Evolutionary conservation across 1,139 yeast genomes (phyloP).

Genomic region (Yamadazyma kanchanaburiensis): DNA sequence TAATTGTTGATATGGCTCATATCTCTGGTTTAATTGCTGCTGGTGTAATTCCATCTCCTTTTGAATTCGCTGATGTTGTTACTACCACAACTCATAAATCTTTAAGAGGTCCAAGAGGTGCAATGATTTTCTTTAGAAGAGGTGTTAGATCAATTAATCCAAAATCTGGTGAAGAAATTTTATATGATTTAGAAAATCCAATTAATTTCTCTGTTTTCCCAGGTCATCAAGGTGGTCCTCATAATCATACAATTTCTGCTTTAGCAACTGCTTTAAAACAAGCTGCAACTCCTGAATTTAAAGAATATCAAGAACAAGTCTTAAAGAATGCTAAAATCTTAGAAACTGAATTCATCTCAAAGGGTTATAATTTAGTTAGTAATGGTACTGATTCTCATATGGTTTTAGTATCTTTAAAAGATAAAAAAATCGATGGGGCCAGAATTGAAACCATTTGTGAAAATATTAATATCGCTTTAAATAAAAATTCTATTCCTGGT

Average conservation of each 20-base stretch:
- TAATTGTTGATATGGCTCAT: conserved; percentile 98
- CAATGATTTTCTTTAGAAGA: conserved; percentile 97
- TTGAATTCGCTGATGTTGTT: conserved; percentile 93
- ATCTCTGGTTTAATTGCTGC: conserved; percentile 96
- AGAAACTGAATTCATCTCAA: conserved; percentile 65
- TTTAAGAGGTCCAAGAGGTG: conserved; percentile 98
- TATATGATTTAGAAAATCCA: conserved; percentile 89
- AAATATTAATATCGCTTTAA: conserved; percentile 90
- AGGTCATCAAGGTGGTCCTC: conserved; percentile 99
- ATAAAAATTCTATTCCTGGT: conserved; percentile 97
- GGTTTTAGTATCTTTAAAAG: conserved; percentile 86
- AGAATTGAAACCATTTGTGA: conserved; percentile 95
- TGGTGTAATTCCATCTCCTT: conserved; percentile 94
- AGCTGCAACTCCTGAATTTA: conserved; percentile 89
- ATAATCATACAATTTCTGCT: conserved; percentile 97
- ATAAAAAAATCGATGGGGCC: conserved; percentile 94
- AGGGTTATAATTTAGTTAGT: conserved; percentile 82
- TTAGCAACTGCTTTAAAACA: conserved; percentile 95
- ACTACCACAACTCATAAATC: conserved; percentile 99
- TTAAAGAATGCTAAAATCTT: conserved; percentile 85
- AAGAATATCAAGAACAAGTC: conserved; percentile 84
- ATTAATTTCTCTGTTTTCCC: conserved; percentile 99
- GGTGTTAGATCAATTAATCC: conserved; percentile 87
- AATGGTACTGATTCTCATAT: conserved; percentile 97
- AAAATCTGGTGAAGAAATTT: conserved; percentile 87